These are phyloP conservation scores for Gillenia trifoliata DNA, from an alignment of 306 rosid species.

Conservation along the genomic window DNA sequence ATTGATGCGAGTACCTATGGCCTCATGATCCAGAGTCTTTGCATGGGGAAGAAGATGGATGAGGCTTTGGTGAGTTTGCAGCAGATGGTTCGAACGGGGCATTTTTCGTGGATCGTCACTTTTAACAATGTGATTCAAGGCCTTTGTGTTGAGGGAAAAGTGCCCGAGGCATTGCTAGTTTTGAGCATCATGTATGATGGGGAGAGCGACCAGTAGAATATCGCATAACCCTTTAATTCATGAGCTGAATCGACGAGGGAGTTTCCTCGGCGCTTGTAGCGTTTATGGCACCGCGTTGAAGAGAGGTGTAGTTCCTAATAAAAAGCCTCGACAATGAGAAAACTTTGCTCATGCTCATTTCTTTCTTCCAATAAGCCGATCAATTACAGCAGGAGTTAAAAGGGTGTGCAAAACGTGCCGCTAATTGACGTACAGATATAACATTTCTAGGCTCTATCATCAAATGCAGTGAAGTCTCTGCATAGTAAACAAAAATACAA, in stretches of 20 bases:
- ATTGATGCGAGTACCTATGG: conserved; percentile 41
- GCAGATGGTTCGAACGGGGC: conserved; percentile 45
- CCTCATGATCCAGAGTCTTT: conserved; percentile 42
- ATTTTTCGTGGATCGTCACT: conserved; percentile 23
- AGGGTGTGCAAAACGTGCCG: conserved; percentile 11
- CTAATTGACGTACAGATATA: conserved; percentile 24
- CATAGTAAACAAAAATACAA: background rate
- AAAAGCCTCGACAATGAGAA: conserved; percentile 22
- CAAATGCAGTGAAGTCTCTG: conserved; percentile 5
- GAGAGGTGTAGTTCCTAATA: conserved; percentile 39
- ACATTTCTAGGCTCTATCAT: conserved; percentile 10
- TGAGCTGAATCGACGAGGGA: conserved; percentile 39
- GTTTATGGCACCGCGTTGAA: conserved; percentile 56
- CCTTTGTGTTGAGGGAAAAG: conserved; percentile 45
- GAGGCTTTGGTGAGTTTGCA: conserved; percentile 39
- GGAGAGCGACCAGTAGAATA: conserved; percentile 26
- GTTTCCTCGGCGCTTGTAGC: conserved; percentile 29
- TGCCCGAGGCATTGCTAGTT: conserved; percentile 38
- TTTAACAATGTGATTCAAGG: conserved; percentile 40
- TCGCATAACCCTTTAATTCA: conserved; percentile 38
- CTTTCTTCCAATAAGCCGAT: conserved; percentile 3
- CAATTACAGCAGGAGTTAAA: background rate
- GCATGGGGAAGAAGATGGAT: conserved; percentile 33
- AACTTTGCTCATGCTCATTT: background rate
- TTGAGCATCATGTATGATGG: conserved; percentile 34